phyloP scores from a whole-genome alignment of 345 rosid genomes.

The Mercurialis annua region DNA sequence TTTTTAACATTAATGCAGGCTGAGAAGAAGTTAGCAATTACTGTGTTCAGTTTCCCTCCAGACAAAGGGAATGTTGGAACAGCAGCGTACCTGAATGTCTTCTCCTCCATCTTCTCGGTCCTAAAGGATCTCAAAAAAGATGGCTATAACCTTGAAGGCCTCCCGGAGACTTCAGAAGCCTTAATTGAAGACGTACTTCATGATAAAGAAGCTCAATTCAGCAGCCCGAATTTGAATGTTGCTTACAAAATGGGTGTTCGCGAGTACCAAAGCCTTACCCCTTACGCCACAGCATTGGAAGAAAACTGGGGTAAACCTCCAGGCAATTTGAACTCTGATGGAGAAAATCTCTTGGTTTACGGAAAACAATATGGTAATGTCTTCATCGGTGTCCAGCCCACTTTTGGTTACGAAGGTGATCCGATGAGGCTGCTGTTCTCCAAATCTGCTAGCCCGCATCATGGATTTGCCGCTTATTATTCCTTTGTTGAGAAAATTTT shows the following conservation, averaged over 20 bases:
- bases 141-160: constrained; percentile 87
- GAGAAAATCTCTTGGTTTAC: constrained; percentile 85
- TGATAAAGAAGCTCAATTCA: constrained; percentile 97
- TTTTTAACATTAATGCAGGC: constrained; percentile 45
- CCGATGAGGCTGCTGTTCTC: constrained; percentile 97
- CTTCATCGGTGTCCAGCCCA: constrained; percentile 97
- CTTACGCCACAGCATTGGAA: constrained; percentile 78
- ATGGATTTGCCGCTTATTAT: constrained; percentile 96
- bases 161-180: constrained; percentile 89
- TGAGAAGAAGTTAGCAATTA: constrained; percentile 85
- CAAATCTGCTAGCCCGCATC: constrained; percentile 96
- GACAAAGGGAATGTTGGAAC: constrained; percentile 97
- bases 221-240: constrained; percentile 87
- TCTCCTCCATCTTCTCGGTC: constrained; percentile 90
- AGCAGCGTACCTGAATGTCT: constrained; percentile 93
- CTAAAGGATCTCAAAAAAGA: constrained; percentile 72
- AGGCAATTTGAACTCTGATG: constrained; percentile 90
- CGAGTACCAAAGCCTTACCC: constrained; percentile 77
- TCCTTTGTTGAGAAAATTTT: constrained; percentile 93
- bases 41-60: constrained; percentile 99
- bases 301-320: constrained; percentile 99
- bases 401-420: constrained; percentile 99
- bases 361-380: constrained; percentile 91
- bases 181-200: constrained; percentile 87
- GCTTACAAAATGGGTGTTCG: constrained; percentile 92